Evolutionary conservation across 257 asterid species (phyloP), one percentile per base, ranked within the genome.

Genomic region (Plantago major): DNA sequence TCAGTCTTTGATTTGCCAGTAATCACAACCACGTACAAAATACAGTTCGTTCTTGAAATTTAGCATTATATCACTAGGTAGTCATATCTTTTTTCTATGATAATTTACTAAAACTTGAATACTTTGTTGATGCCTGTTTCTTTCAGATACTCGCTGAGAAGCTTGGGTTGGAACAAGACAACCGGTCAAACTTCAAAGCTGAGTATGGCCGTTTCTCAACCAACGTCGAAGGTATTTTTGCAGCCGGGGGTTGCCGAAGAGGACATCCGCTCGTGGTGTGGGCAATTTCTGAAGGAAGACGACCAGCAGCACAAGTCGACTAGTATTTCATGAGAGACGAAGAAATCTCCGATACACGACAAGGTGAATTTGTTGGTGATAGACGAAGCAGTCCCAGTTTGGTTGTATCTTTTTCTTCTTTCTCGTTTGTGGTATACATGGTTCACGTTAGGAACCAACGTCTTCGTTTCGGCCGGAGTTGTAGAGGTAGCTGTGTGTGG

Each of bases 231-330:
- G 99, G 99, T 3, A 82, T 93, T 40, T 93, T 93, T 50, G 97
- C 97, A 6, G 96, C 99, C 10, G 97, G 99, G n/a, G 99, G 89
- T 64, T 93, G 99, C 69, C 78, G 99, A 13, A 81, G 97, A 1
- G 99, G 99, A 1, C 99, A 93, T 37, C 89, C 99, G 37, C 83
- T 93, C 44, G 99, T 93, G 50, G 97, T 93, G 22, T 93, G 99
- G 99, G 99, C 99, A 14, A 93, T 93, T 62, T 71, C 82, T 1
- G 99, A 93, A 81, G 99, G 99, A 57, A 76, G 99, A 48, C 96
- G 84, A 72, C 83, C 97, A 46, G 99, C 99, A 15, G 78, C 97
- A 10, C 97, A 84, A 68, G 96, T 89, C 1, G 97, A 93, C 82
- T 79, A 80, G 51, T 89, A 62, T 64, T 92, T 93, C 63, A 68